A percentile compares a stretch with the other conserved stretches of the same genome.
Evolutionary conservation across 2,329 filamentous ascomycete genomes (phyloP).

Genomic region (Epichloe sibirici): DNA sequence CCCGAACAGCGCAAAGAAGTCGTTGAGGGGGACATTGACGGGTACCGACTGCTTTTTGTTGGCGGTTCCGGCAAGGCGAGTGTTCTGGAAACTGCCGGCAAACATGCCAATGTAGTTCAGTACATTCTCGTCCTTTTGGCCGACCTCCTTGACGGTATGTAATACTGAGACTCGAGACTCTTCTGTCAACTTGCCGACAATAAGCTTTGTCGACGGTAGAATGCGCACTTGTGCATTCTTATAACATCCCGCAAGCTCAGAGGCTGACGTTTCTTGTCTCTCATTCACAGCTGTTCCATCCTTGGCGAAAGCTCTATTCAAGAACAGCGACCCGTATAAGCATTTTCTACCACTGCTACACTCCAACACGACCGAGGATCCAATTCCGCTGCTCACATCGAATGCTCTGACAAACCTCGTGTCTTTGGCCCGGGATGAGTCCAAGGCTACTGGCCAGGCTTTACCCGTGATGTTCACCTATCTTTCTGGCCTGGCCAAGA

Average conservation of each 20-base stretch:
- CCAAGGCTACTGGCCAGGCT: constrained; percentile 57
- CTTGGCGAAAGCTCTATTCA: constrained; percentile 64
- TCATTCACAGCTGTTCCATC: constrained; percentile 55
- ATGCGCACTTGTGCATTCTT: not conserved
- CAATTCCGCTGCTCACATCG: constrained; percentile 80
- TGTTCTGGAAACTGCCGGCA: constrained; percentile 74
- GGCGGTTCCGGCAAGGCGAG: constrained; percentile 57
- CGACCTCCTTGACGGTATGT: constrained; percentile 74
- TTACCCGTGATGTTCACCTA: constrained; percentile 78
- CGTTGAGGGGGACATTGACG: constrained; percentile 66
- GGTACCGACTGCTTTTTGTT: constrained; percentile 70
- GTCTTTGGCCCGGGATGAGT: constrained; percentile 50
- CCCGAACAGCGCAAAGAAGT: constrained; percentile 69
- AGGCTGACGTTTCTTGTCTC: not conserved
- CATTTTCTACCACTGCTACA: constrained; percentile 79
- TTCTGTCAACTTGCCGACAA: not conserved
- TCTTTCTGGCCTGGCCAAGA: constrained; percentile 71
- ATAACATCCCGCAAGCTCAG: not conserved
- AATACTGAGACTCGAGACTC: not conserved
- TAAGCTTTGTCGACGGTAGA: not conserved
- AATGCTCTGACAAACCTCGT: constrained; percentile 75
- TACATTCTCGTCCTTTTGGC: constrained; percentile 84
- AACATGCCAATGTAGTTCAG: constrained; percentile 82
- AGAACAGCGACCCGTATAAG: constrained; percentile 66
- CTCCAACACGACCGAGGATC: constrained; percentile 61